phyloP scores from a whole-genome alignment of 257 asterid genomes.

The Orobanche coerulescens region DNA sequence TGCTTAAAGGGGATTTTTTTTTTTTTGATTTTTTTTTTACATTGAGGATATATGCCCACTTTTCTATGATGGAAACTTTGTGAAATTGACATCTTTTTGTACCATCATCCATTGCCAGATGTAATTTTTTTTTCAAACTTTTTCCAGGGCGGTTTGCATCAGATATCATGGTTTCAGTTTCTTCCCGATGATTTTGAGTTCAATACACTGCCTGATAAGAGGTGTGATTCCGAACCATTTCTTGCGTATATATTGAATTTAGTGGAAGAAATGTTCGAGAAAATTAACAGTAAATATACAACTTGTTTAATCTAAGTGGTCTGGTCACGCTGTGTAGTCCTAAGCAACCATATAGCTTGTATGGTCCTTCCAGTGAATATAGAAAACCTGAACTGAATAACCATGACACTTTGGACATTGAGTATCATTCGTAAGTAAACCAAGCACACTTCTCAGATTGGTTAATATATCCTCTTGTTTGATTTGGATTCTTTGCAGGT shows the following conservation, averaged over 20 bases:
- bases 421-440: not conserved
- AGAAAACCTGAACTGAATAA: constrained; percentile 5
- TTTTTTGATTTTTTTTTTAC: constrained; percentile 5
- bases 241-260: constrained; percentile 17
- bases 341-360: not conserved
- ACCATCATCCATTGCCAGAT: not conserved
- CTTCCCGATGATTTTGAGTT: constrained; percentile 71
- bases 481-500: constrained; percentile 1
- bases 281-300: not conserved
- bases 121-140: constrained; percentile 16
- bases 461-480: not conserved
- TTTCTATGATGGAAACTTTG: constrained; percentile 12
- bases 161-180: constrained; percentile 99
- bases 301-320: constrained; percentile 8
- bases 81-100: not conserved
- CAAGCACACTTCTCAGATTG: not conserved
- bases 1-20: not conserved
- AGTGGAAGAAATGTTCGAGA: constrained; percentile 4
- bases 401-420: not conserved
- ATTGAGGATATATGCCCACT: constrained; percentile 2
- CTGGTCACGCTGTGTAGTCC: not conserved
- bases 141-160: constrained; percentile 88
- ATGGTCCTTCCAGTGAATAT: not conserved
- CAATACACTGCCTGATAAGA: constrained; percentile 57
- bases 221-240: constrained; percentile 40